Percentiles rank a stretch among this genome's conserved stretches.
phyloP scores from a whole-genome alignment of 768 basidiomycete genomes.

The Hygrocybe punicea region DNA sequence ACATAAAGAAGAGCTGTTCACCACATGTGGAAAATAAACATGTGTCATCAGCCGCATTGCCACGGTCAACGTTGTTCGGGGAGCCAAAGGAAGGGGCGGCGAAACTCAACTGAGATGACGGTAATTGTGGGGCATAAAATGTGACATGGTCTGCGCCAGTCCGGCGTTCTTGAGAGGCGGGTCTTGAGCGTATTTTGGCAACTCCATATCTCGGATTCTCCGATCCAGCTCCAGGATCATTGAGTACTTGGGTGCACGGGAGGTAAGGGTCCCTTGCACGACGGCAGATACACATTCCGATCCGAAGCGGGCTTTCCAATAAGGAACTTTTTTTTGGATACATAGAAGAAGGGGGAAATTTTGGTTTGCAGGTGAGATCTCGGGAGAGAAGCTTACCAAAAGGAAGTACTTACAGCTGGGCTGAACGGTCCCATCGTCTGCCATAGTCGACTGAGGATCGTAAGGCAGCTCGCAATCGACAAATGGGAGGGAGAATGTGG shows the following conservation, averaged over 20 bases:
- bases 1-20: slow-evolving; percentile 62
- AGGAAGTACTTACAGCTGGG: slow-evolving; percentile 52
- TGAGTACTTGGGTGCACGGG: slow-evolving; percentile 58
- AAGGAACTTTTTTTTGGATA: slow-evolving; percentile 49
- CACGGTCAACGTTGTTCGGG: neutral
- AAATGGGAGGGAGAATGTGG: slow-evolving; percentile 66
- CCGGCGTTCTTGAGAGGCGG: slow-evolving; percentile 47
- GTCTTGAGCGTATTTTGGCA: slow-evolving; percentile 60
- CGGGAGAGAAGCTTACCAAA: neutral
- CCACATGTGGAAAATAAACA: neutral
- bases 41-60: neutral
- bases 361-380: slow-evolving; percentile 2
- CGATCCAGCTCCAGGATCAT: slow-evolving; percentile 62
- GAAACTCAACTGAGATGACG: slow-evolving; percentile 53
- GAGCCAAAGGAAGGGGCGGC: neutral
- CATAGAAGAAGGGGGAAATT: too few species aligned
- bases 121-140: slow-evolving; percentile 75
- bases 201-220: slow-evolving; percentile 64
- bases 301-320: slow-evolving; percentile 69
- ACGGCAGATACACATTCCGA: slow-evolving; percentile 64
- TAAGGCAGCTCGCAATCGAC: slow-evolving; percentile 69
- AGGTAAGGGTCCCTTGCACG: slow-evolving; percentile 64
- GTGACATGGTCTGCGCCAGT: slow-evolving; percentile 62
- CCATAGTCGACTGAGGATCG: slow-evolving; percentile 56
- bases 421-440: slow-evolving; percentile 54